Evolutionary conservation across 2,329 filamentous ascomycete genomes (phyloP).

Genomic region (Colletotrichum truncatum): DNA sequence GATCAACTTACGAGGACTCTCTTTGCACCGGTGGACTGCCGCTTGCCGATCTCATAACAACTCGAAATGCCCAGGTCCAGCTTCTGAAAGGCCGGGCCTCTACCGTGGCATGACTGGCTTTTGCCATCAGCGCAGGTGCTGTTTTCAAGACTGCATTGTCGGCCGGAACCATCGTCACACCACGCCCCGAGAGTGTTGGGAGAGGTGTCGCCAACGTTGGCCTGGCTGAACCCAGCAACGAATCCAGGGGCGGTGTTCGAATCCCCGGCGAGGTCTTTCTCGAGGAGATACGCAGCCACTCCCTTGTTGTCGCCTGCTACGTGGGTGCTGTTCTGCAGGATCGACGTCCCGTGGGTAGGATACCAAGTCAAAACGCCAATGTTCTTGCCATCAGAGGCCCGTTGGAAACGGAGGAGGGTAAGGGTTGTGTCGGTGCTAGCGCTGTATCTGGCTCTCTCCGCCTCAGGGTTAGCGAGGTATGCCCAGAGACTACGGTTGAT

Average conservation of each 20-base stretch:
- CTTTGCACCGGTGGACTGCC: constrained; percentile 73
- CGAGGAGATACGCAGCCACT: constrained; percentile 86
- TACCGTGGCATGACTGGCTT: constrained; percentile 76
- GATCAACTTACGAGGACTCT: constrained; percentile 45
- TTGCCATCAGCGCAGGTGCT: constrained; percentile 82
- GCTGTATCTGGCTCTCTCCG: constrained; percentile 77
- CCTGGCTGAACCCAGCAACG: constrained; percentile 91
- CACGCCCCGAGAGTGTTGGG: constrained; percentile 89
- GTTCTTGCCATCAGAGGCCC: constrained; percentile 77
- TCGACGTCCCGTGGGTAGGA: constrained; percentile 89
- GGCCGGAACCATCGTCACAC: constrained; percentile 84
- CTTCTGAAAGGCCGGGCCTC: constrained; percentile 74
- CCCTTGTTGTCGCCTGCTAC: constrained; percentile 97
- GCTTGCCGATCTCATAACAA: constrained; percentile 78
- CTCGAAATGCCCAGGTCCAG: constrained; percentile 78
- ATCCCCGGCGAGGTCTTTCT: constrained; percentile 70
- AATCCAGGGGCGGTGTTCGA: constrained; percentile 71
- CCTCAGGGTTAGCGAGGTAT: constrained; percentile 84
- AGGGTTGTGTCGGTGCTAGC: constrained; percentile 65
- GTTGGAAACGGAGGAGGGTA: constrained; percentile 81
- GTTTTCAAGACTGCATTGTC: constrained; percentile 78
- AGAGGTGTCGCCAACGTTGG: constrained; percentile 89
- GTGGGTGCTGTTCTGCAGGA: constrained; percentile 91
- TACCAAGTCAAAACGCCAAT: constrained; percentile 91
- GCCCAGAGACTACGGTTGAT: constrained; percentile 90